Percentiles rank a stretch among this genome's conserved stretches.
Evolutionary conservation across 2,329 filamentous ascomycete genomes (phyloP).

Genomic region (Coniella lustricola): DNA sequence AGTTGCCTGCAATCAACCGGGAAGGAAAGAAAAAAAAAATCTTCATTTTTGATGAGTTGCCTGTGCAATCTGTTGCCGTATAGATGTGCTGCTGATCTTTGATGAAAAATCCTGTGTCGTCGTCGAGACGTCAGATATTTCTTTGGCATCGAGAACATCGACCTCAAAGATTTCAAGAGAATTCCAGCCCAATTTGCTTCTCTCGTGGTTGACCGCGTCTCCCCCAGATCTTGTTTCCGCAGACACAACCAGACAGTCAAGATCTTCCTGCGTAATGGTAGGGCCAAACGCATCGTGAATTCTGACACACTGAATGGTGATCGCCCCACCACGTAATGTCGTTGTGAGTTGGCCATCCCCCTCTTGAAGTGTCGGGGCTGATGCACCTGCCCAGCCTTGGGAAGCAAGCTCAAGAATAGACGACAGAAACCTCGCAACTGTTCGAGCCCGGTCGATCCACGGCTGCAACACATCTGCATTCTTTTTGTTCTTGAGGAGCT

Average conservation of each 20-base stretch:
- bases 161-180: slow-evolving; percentile 78
- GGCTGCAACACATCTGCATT: slow-evolving; percentile 72
- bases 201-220: slow-evolving; percentile 76
- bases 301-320: slow-evolving; percentile 71
- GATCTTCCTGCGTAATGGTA: slow-evolving; percentile 72
- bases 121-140: slow-evolving; percentile 37
- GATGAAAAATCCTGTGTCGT: slow-evolving; percentile 58
- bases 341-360: slow-evolving; percentile 43
- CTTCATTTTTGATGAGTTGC: slow-evolving; percentile 13
- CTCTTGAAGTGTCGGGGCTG: slow-evolving; percentile 29
- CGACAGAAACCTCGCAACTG: slow-evolving; percentile 66
- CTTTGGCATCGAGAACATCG: slow-evolving; percentile 70
- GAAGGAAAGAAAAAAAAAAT: no score
- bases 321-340: slow-evolving; percentile 47
- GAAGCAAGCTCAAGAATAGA: slow-evolving; percentile 45
- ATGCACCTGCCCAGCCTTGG: slow-evolving; percentile 36
- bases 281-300: slow-evolving; percentile 87
- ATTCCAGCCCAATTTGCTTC: slow-evolving; percentile 68
- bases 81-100: slow-evolving; percentile 90
- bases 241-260: slow-evolving; percentile 79
- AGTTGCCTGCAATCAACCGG: no score
- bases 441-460: slow-evolving; percentile 67
- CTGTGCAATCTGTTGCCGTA: slow-evolving; percentile 47
- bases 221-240: slow-evolving; percentile 82
- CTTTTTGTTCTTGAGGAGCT: slow-evolving; percentile 82